phyloP scores from a whole-genome alignment of 148 eudicot genomes.

The Rhododendron ferrugineum region DNA sequence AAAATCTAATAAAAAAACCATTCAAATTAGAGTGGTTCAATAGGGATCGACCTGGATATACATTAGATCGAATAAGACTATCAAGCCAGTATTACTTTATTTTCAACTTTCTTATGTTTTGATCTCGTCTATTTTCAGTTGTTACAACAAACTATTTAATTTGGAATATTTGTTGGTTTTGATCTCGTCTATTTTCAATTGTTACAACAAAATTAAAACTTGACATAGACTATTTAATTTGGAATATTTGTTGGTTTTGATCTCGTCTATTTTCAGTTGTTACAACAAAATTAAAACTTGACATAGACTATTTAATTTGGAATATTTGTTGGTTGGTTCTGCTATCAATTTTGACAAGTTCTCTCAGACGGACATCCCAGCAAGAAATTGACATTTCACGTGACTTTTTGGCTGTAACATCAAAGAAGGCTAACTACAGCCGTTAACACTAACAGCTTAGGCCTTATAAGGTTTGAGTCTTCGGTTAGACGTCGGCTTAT shows the following conservation, averaged over 20 bases:
- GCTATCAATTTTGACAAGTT: neutral
- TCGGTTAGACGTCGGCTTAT: neutral
- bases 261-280: neutral
- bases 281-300: neutral
- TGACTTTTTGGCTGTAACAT: neutral
- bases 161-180: no score
- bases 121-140: no score
- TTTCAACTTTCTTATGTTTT: no score
- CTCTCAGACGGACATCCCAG: neutral
- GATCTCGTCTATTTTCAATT: no score
- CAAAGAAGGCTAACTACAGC: no score
- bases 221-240: no score
- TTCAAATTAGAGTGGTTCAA: no score
- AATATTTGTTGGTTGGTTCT: neutral
- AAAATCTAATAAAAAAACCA: no score
- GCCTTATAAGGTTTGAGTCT: neutral
- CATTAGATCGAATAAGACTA: no score
- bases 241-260: no score
- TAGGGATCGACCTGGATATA: no score
- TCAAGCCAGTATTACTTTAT: neutral
- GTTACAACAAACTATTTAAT: no score
- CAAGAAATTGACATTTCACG: neutral
- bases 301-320: neutral
- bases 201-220: neutral
- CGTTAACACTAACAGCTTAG: neutral